Conservation (phyloP, 2,329 filamentous ascomycete genomes). For the Coccinonectria pachysandricola region DNA sequence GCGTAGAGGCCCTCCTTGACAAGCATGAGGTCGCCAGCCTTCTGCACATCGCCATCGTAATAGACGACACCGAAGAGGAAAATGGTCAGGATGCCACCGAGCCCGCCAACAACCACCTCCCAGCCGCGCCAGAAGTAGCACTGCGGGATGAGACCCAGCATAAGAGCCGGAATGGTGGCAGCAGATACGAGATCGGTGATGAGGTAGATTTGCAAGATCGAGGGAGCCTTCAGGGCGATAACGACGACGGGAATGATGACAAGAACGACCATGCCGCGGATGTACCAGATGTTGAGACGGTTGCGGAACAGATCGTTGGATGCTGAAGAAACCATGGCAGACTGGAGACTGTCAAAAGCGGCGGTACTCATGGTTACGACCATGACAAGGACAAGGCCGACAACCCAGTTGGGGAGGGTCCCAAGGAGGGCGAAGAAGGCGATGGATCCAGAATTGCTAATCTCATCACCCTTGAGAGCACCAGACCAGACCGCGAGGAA, state of each 20-base stretch:
- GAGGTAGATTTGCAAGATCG: slow-evolving; percentile 71
- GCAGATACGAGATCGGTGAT: slow-evolving; percentile 74
- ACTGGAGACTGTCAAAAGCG: slow-evolving; percentile 72
- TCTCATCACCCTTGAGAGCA: slow-evolving; percentile 50
- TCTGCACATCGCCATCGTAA: slow-evolving; percentile 54
- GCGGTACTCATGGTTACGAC: slow-evolving; percentile 65
- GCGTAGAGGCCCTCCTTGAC: slow-evolving; percentile 65
- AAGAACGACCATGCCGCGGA: slow-evolving; percentile 58
- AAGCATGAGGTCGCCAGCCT: slow-evolving; percentile 58
- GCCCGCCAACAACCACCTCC: slow-evolving; percentile 67
- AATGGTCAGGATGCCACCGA: slow-evolving; percentile 68
- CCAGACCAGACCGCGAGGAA: slow-evolving; percentile 72
- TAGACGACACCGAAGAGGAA: slow-evolving; percentile 76
- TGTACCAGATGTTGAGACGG: slow-evolving; percentile 63
- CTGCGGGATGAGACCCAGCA: slow-evolving; percentile 58
- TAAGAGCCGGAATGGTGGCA: slow-evolving; percentile 61
- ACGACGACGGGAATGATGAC: slow-evolving; percentile 66
- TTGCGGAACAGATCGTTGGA: slow-evolving; percentile 82
- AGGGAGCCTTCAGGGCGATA: slow-evolving; percentile 62
- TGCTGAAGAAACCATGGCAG: slow-evolving; percentile 74
- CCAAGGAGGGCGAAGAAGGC: slow-evolving; percentile 68
- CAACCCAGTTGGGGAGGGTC: slow-evolving; percentile 67
- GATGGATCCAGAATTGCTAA: slow-evolving; percentile 48
- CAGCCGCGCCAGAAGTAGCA: slow-evolving; percentile 74
- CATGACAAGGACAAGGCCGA: slow-evolving; percentile 75